phyloP scores from a whole-genome alignment of 1,284 basidiomycete species.

The Austroboletus niveus region DNA sequence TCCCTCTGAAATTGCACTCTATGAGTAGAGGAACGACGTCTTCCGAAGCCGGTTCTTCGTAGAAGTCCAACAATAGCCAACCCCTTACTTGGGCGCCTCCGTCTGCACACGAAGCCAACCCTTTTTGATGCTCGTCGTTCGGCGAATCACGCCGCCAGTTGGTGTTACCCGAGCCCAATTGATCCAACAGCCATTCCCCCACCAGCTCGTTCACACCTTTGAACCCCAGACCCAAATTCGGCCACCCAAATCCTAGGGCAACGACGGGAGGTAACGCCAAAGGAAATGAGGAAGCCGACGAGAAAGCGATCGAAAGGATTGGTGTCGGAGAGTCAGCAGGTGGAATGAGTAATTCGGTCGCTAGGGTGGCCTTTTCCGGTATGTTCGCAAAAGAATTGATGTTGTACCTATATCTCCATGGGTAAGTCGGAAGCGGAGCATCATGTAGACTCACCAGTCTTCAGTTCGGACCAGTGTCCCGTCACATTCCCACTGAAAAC shows the following conservation, averaged over 20 bases:
- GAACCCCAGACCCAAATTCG: constrained; percentile 67
- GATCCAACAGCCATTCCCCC: constrained; percentile 64
- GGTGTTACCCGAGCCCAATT: constrained; percentile 32
- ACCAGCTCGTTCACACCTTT: constrained; percentile 81
- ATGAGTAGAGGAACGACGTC: constrained; percentile 64
- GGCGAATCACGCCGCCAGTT: background rate
- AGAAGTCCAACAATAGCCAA: constrained; percentile 76
- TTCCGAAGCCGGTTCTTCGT: constrained; percentile 48
- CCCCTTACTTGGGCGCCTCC: constrained; percentile 39
- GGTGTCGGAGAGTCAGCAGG: constrained; percentile 40
- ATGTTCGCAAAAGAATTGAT: constrained; percentile 76
- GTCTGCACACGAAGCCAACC: background rate
- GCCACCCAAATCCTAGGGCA: constrained; percentile 81
- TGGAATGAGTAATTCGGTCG: constrained; percentile 52
- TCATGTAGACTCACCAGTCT: constrained; percentile 64
- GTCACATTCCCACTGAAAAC: constrained; percentile 75
- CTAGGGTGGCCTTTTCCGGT: constrained; percentile 69
- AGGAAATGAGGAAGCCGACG: constrained; percentile 81
- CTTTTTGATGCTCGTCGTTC: background rate
- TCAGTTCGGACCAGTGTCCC: constrained; percentile 69
- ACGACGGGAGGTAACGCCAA: constrained; percentile 71
- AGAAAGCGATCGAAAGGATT: constrained; percentile 67
- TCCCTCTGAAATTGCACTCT: constrained; percentile 69
- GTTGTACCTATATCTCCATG: constrained; percentile 56
- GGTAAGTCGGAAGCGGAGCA: constrained; percentile 3